Percentiles rank a stretch among this genome's conserved stretches.
phyloP scores from a whole-genome alignment of 1,284 basidiomycete species.

The Cutaneotrichosporon cavernicola region DNA sequence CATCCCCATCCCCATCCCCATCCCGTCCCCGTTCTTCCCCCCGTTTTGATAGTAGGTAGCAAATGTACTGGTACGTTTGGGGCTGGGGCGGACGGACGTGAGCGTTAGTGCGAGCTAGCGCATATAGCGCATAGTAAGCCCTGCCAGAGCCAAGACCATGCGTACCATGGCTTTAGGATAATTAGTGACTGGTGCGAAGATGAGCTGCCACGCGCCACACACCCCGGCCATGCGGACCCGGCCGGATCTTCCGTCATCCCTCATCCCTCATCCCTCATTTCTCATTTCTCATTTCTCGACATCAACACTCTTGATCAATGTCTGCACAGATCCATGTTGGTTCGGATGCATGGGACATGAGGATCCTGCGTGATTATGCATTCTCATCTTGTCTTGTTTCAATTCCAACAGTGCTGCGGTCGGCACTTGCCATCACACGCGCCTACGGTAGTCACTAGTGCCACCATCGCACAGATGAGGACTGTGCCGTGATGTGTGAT shows the following conservation, averaged over 20 bases:
- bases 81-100: neutral
- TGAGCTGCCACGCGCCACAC: neutral
- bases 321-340: too few relatives aligned
- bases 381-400: too few relatives aligned
- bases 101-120: neutral
- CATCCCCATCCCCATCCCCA: neutral
- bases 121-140: neutral
- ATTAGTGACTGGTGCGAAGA: neutral
- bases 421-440: neutral
- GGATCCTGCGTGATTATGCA: too few relatives aligned
- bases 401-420: neutral
- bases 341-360: too few relatives aligned
- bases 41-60: neutral
- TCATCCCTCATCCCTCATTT: too few relatives aligned
- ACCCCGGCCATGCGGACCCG: neutral
- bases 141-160: too few relatives aligned
- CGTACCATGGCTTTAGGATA: too few relatives aligned
- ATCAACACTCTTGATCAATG: too few relatives aligned
- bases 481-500: too few relatives aligned
- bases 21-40: neutral
- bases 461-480: too few relatives aligned
- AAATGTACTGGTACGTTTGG: neutral
- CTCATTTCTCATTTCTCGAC: too few relatives aligned
- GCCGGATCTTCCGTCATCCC: conserved; percentile 1
- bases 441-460: too few relatives aligned